Base-by-base conservation (phyloP, 1,284 basidiomycete genomes). In the Bondarzewia mesenterica region DNA sequence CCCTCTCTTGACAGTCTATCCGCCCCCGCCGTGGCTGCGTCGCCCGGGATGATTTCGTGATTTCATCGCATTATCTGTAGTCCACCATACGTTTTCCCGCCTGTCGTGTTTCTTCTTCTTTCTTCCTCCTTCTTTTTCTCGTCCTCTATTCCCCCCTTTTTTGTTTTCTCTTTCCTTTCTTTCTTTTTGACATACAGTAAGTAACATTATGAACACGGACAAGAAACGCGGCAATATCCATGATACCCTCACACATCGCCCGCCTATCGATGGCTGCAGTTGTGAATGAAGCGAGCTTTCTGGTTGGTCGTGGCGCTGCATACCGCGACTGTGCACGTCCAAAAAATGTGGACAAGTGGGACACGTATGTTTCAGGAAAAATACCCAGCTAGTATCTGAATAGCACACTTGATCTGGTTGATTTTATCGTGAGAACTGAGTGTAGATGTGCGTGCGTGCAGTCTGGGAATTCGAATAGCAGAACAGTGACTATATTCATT, bases 91-190 rank as follows among this genome's bases (percentile, higher is more conserved):
- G 15, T 18, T 38, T 38, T 27, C 35, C 15, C 16, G 35, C 18
- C 35, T 20, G 18, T 36, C n/a, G 22, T 42, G 21, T 18, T 26
- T 18, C 18, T 48, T 43, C 18, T 20, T 29, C 40, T 29, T 37
- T 37, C 21, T 50, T 58, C 59, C 56, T 26, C 23, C 18, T 48
- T 43, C 18, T 20, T 29, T 38, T 29, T 37, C 36, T 22, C 49
- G 59, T 60, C 58, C 48, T 55, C 58, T 53, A 54, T 52, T 42
- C 56, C 56, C 58, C 41, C 38, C 35, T 42, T 40, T 29, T 35
- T 32, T 26, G 38, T 43, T 44, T 35, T 10, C 49, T 36, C 37
- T 12, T 45, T 38, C 21, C 49, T 49, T 48, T 55, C 58, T 53
- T 56, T 55, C 55, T 54, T 50, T 53, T 53, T 32, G 49, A 45